Evolutionary conservation across 495 filamentous ascomycete species (phyloP).

Genomic region (Lasiosphaeria ovina): DNA sequence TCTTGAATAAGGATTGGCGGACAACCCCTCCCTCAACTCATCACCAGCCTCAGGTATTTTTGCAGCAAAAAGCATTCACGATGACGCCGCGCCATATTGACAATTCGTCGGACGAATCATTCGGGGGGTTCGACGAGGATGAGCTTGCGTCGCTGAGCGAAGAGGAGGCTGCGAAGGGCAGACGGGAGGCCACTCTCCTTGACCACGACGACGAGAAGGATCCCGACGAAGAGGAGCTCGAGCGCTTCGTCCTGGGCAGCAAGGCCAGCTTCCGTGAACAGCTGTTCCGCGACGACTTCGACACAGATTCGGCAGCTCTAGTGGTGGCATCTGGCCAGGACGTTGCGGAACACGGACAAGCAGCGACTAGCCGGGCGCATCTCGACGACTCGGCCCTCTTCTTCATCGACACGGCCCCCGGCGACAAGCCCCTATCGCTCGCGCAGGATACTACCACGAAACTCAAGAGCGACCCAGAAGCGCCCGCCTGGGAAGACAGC

Average conservation of each 20-base stretch:
- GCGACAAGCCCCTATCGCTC: slow-evolving; percentile 24
- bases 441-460: slow-evolving; percentile 28
- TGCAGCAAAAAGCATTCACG: not conserved
- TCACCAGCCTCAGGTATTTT: not conserved
- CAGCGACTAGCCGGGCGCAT: slow-evolving; percentile 43
- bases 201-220: slow-evolving; percentile 48
- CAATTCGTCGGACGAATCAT: slow-evolving; percentile 29
- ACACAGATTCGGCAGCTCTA: slow-evolving; percentile 36
- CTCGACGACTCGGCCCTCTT: slow-evolving; percentile 62
- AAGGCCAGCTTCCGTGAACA: slow-evolving; percentile 72
- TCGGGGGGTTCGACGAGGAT: slow-evolving; percentile 36
- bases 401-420: slow-evolving; percentile 44
- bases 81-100: slow-evolving; percentile 21
- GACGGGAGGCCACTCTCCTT: slow-evolving; percentile 1
- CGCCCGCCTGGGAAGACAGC: slow-evolving; percentile 85
- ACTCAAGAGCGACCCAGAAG: slow-evolving; percentile 36
- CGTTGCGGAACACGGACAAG: not conserved
- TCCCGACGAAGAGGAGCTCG: slow-evolving; percentile 76
- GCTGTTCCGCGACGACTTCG: slow-evolving; percentile 51
- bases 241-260: slow-evolving; percentile 83
- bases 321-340: slow-evolving; percentile 34
- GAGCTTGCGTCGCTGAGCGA: slow-evolving; percentile 26
- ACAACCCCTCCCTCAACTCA: not conserved
- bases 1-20: not conserved
- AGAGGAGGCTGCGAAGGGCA: slow-evolving; percentile 18